These are phyloP conservation scores for Tricholoma terreum DNA, from an alignment of 768 basidiomycete species.

Conservation along the genomic window DNA sequence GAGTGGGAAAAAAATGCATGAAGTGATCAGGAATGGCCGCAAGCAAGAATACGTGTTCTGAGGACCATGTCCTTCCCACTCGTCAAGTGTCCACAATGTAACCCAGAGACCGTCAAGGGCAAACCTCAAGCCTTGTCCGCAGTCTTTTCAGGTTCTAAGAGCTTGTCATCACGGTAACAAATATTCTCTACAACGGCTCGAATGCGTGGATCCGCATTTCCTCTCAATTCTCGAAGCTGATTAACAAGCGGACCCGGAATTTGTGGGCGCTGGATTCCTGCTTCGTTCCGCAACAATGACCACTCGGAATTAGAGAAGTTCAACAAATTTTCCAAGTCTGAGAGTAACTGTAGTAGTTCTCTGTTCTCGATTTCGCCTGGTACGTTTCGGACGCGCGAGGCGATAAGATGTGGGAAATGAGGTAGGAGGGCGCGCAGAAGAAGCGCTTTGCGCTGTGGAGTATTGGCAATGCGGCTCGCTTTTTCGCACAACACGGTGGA, in stretches of 20 bases:
- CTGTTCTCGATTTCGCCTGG: neutral
- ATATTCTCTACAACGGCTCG: too few species aligned
- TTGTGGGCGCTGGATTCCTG: neutral
- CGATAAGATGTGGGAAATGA: neutral
- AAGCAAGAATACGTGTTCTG: too few species aligned
- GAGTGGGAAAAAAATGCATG: too few species aligned
- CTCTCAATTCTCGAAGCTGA: neutral
- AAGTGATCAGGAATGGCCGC: too few species aligned
- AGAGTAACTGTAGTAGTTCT: neutral
- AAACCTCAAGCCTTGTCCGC: too few species aligned
- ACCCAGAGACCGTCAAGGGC: too few species aligned
- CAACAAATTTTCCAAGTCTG: neutral
- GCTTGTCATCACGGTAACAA: too few species aligned
- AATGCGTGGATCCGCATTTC: too few species aligned
- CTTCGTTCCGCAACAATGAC: neutral
- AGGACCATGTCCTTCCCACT: too few species aligned
- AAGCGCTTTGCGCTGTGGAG: neutral
- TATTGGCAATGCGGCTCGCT: neutral
- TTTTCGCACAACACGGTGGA: neutral
- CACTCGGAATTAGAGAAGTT: neutral
- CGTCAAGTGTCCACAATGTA: too few species aligned
- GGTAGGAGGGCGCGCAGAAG: neutral
- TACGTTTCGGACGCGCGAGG: neutral
- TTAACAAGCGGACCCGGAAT: neutral
- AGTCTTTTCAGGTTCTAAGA: too few species aligned